These are phyloP conservation scores for Aureobasidium mangrovei DNA, from an alignment of 2,329 filamentous ascomycete genomes.

Conservation along the genomic window DNA sequence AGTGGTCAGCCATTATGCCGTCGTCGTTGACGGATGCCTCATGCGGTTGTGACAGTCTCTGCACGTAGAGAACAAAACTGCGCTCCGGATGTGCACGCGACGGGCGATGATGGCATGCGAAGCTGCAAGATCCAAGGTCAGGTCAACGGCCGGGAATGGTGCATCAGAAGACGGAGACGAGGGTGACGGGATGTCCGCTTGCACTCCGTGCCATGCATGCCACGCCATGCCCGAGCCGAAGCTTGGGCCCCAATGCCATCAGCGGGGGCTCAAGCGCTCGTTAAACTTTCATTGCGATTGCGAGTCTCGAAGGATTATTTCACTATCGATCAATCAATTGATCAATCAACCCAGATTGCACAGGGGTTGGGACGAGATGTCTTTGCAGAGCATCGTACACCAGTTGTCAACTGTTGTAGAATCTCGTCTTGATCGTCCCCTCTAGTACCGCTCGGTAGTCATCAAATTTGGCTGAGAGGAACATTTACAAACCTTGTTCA, in stretches of 20 bases:
- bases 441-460: too few relatives aligned
- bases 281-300: not conserved
- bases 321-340: not conserved
- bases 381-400: too few relatives aligned
- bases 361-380: too few relatives aligned
- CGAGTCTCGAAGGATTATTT: not conserved
- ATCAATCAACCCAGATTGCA: too few relatives aligned
- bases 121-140: not conserved
- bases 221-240: not conserved
- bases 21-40: not conserved
- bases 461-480: too few relatives aligned
- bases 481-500: too few relatives aligned
- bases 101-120: not conserved
- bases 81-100: not conserved
- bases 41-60: constrained; percentile 1
- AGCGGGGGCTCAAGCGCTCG: not conserved
- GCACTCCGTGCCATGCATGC: too few relatives aligned
- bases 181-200: too few relatives aligned
- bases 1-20: constrained; percentile 15
- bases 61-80: not conserved
- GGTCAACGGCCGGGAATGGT: too few relatives aligned
- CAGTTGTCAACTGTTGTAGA: too few relatives aligned
- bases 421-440: too few relatives aligned
- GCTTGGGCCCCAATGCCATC: constrained; percentile 4
- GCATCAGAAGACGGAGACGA: not conserved